Conservation (phyloP, 768 basidiomycete genomes). For the Lentinula sp. region DNA sequence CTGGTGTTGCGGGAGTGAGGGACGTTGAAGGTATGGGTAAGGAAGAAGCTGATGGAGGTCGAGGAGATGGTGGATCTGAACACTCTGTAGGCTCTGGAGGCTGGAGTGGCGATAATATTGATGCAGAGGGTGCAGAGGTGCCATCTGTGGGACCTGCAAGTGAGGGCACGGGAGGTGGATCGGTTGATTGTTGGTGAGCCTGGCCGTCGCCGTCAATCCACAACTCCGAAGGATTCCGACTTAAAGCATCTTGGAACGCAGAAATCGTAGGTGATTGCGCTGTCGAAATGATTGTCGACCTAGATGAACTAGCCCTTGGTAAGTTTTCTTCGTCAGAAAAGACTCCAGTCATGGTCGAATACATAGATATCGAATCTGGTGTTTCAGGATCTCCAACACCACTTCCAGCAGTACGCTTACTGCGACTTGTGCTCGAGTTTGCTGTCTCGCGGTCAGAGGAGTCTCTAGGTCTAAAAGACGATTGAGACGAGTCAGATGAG, state of each 20-base stretch:
- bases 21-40: conserved; percentile 39
- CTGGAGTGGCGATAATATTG: conserved; percentile 11
- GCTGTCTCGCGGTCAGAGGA: conserved; percentile 11
- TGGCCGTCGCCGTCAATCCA: not conserved
- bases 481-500: not conserved
- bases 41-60: conserved; percentile 58
- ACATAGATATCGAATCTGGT: not conserved
- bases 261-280: conserved; percentile 65
- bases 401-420: conserved; percentile 10
- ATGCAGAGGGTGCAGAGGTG: conserved; percentile 10
- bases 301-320: conserved; percentile 41
- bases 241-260: conserved; percentile 67
- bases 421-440: conserved; percentile 12
- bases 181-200: not conserved
- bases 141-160: not conserved
- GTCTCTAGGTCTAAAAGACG: not conserved
- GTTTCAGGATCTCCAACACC: not conserved
- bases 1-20: conserved; percentile 19
- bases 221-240: conserved; percentile 8
- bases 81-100: not conserved
- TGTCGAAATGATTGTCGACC: conserved; percentile 30
- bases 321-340: conserved; percentile 20
- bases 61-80: conserved; percentile 33
- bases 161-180: not conserved
- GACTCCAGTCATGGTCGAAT: conserved; percentile 19